phyloP scores from a whole-genome alignment of 345 rosid species.

The Geranium brycei region DNA sequence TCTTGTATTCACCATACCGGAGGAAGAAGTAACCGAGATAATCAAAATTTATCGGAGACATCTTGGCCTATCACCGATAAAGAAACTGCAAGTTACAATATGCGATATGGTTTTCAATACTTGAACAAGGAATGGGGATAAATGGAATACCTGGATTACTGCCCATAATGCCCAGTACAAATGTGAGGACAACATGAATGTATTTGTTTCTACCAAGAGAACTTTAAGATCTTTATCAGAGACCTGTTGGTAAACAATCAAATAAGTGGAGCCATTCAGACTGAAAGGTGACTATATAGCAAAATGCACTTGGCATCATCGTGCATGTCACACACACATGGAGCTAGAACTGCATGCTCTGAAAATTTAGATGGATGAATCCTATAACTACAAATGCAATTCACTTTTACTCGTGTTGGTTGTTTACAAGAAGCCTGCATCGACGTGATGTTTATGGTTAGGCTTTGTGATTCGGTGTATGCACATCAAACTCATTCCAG shows the following conservation, averaged over 20 bases:
- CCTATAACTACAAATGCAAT: background rate
- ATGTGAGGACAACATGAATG: slow-evolving; percentile 68
- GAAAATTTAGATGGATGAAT: background rate
- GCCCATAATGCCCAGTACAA: slow-evolving; percentile 92
- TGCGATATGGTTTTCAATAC: background rate
- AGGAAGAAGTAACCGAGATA: slow-evolving; percentile 75
- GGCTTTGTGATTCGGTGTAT: too few species aligned
- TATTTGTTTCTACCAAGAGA: slow-evolving; percentile 52
- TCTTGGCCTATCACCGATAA: slow-evolving; percentile 49
- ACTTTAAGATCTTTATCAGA: slow-evolving; percentile 47
- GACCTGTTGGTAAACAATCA: slow-evolving; percentile 28
- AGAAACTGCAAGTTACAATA: background rate
- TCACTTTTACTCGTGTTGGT: background rate
- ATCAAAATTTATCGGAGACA: slow-evolving; percentile 85
- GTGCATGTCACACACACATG: background rate
- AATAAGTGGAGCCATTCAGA: background rate
- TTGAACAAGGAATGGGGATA: background rate
- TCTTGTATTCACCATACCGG: slow-evolving; percentile 73
- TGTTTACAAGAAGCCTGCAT: too few species aligned
- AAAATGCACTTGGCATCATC: too few species aligned
- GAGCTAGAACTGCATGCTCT: background rate
- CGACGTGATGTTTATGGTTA: too few species aligned
- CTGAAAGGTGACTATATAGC: too few species aligned
- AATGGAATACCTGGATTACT: slow-evolving; percentile 61
- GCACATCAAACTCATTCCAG: too few species aligned